Conservation (phyloP, 768 basidiomycete species). For the Coprinellus micaceus region DNA sequence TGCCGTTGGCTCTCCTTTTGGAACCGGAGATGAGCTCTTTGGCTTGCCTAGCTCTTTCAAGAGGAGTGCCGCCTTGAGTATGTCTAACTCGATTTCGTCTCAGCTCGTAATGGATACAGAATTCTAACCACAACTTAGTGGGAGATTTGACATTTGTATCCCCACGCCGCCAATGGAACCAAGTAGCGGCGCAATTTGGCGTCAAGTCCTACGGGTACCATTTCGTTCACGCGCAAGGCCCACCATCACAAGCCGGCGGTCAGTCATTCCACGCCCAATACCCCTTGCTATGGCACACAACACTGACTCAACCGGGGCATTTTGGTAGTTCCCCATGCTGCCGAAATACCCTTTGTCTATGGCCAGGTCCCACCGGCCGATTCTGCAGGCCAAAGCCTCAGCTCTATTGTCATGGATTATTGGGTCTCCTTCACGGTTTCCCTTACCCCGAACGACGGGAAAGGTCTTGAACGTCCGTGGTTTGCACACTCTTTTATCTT, state of each 20-base stretch:
- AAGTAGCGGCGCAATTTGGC: conserved; percentile 33
- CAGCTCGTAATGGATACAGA: background rate
- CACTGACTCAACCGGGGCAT: too few relatives aligned
- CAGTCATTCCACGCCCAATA: conserved; percentile 5
- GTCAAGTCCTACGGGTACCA: conserved; percentile 40
- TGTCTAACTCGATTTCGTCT: background rate
- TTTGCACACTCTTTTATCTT: too few relatives aligned
- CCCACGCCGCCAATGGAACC: conserved; percentile 35
- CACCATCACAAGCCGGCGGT: conserved; percentile 26
- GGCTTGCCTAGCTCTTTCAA: conserved; percentile 23
- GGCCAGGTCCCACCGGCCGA: conserved; percentile 23
- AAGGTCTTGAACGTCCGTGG: conserved; percentile 28
- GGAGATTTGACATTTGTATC: conserved; percentile 40
- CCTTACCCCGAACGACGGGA: conserved; percentile 37
- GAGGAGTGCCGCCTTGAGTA: conserved; percentile 28
- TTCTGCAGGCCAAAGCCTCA: conserved; percentile 21
- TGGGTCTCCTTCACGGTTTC: conserved; percentile 40
- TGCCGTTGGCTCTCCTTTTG: conserved; percentile 41
- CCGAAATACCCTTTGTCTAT: conserved; percentile 33
- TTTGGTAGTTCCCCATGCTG: conserved; percentile 32
- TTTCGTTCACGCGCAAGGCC: conserved; percentile 33
- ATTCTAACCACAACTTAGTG: conserved; percentile 12
- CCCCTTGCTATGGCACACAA: too few relatives aligned
- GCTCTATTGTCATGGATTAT: conserved; percentile 37
- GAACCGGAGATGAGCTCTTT: conserved; percentile 32